phyloP scores from a whole-genome alignment of 345 rosid species.

The Aquilaria sinensis region DNA sequence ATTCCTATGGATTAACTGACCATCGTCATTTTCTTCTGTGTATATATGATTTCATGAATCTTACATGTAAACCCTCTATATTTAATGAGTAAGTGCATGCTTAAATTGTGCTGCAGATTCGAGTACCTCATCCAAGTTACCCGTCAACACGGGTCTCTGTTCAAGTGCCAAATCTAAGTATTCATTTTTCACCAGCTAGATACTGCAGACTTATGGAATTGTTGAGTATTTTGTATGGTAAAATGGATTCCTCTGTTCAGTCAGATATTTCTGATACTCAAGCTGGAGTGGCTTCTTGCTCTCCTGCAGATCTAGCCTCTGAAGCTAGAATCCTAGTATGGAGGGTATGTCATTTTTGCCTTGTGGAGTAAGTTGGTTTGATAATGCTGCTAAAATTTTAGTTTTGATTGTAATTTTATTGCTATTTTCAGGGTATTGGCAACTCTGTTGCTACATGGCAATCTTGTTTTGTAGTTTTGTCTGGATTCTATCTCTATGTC shows the following conservation, averaged over 20 bases:
- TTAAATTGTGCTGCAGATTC: constrained; percentile 42
- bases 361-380: constrained; percentile 14
- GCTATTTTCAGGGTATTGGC: constrained; percentile 77
- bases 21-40: neutral
- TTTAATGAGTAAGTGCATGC: too few relatives aligned
- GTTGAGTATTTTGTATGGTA: constrained; percentile 44
- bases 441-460: constrained; percentile 94
- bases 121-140: constrained; percentile 74
- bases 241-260: constrained; percentile 58
- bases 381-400: constrained; percentile 16
- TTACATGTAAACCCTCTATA: constrained; percentile 6
- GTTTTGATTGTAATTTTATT: constrained; percentile 10
- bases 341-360: constrained; percentile 48
- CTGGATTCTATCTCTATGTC: constrained; percentile 80
- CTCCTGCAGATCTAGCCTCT: constrained; percentile 60
- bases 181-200: constrained; percentile 91
- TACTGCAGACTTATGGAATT: constrained; percentile 71
- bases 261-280: constrained; percentile 55
- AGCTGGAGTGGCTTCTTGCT: constrained; percentile 56
- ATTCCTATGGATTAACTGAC: constrained; percentile 4
- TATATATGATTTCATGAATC: neutral
- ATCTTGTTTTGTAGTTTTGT: constrained; percentile 77
- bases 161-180: constrained; percentile 94
- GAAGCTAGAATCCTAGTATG: constrained; percentile 89
- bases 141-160: constrained; percentile 88